A percentile compares a stretch with the other conserved stretches of the same genome.
phyloP scores from a whole-genome alignment of 768 basidiomycete species.

The Leucosporidium scottii region DNA sequence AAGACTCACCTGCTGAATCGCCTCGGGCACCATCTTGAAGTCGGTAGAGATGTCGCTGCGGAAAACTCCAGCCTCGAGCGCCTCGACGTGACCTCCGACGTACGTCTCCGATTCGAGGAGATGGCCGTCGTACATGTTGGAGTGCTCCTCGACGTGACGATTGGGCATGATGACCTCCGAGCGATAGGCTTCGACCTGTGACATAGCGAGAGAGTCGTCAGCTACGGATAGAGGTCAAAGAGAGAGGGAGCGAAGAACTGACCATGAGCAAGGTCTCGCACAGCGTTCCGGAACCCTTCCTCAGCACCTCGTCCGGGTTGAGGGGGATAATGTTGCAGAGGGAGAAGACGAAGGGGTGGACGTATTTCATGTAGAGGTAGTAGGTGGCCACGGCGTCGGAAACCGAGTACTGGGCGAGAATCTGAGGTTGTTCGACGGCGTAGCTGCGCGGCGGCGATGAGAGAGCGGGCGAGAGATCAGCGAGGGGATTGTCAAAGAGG shows the following conservation, averaged over 20 bases:
- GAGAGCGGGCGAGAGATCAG: too few species aligned
- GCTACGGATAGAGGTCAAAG: background rate
- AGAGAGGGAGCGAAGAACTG: constrained; percentile 33
- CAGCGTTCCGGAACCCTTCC: constrained; percentile 92
- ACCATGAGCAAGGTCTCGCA: constrained; percentile 99
- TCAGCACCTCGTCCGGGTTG: constrained; percentile 87
- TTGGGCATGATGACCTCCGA: constrained; percentile 96
- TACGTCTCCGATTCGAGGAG: constrained; percentile 96
- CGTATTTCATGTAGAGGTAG: constrained; percentile 99
- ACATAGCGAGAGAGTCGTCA: background rate
- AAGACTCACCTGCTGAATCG: constrained; percentile 56
- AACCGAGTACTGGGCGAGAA: constrained; percentile 93
- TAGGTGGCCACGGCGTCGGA: constrained; percentile 99
- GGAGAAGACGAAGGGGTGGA: constrained; percentile 98
- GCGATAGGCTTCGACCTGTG: constrained; percentile 87
- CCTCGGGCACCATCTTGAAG: constrained; percentile 86
- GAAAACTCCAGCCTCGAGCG: constrained; percentile 95
- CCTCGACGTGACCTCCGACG: constrained; percentile 98
- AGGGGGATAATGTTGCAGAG: constrained; percentile 98
- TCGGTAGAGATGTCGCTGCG: constrained; percentile 89
- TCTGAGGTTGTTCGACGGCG: constrained; percentile 89
- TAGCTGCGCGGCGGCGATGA: constrained; percentile 53
- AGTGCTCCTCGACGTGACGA: constrained; percentile 83
- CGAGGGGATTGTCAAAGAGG: too few species aligned
- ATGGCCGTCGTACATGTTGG: constrained; percentile 91